These are phyloP conservation scores for Hymenoscyphus scutula DNA, from an alignment of 2,329 filamentous ascomycete species.

Conservation along the genomic window DNA sequence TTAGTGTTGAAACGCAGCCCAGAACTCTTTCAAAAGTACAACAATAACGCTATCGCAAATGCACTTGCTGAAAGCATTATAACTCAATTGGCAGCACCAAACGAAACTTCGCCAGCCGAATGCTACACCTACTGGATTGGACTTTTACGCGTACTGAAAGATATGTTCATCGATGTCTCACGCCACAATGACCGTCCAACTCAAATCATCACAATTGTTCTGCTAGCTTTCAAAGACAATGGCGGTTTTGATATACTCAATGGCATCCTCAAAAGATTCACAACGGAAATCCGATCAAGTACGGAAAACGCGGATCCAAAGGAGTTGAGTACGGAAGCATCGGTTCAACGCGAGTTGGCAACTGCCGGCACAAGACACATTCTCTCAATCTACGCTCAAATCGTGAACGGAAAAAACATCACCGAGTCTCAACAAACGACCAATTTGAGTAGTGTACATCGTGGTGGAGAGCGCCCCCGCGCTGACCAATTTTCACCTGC, in stretches of 20 bases:
- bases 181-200: slow-evolving; percentile 36
- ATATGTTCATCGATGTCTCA: slow-evolving; percentile 69
- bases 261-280: slow-evolving; percentile 67
- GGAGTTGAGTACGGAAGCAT: slow-evolving; percentile 35
- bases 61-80: slow-evolving; percentile 71
- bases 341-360: slow-evolving; percentile 41
- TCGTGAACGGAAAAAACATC: slow-evolving; percentile 76
- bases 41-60: slow-evolving; percentile 54
- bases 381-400: slow-evolving; percentile 73
- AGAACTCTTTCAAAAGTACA: slow-evolving; percentile 58
- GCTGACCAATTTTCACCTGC: slow-evolving; percentile 62
- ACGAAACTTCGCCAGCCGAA: slow-evolving; percentile 50
- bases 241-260: slow-evolving; percentile 75
- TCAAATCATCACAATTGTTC: slow-evolving; percentile 69
- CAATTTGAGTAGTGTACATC: slow-evolving; percentile 48
- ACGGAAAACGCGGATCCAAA: slow-evolving; percentile 29
- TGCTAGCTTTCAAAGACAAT: slow-evolving; percentile 82
- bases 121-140: slow-evolving; percentile 81
- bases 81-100: slow-evolving; percentile 54
- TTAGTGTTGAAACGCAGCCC: slow-evolving; percentile 72
- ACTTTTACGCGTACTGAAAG: slow-evolving; percentile 72
- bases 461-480: slow-evolving; percentile 53
- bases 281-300: slow-evolving; percentile 51
- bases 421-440: slow-evolving; percentile 69
- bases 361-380: slow-evolving; percentile 73